Evolutionary conservation across 805 yeast genomes (phyloP).

Genomic region (Candida vaughaniae): DNA sequence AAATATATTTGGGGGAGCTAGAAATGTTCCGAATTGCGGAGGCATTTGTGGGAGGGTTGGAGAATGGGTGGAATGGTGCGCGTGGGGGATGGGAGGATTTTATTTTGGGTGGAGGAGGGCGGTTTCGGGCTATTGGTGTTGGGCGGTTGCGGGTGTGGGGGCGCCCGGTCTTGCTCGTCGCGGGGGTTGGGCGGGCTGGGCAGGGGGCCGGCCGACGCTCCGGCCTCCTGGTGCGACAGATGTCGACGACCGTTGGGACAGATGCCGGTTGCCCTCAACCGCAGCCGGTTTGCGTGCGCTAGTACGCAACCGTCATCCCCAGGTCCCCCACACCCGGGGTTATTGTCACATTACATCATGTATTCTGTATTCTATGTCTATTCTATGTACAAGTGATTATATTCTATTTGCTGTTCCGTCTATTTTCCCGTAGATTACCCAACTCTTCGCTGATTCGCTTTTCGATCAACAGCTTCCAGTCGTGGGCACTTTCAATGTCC

Average conservation of each 20-base stretch:
- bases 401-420: not conserved
- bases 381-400: no score
- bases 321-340: not conserved
- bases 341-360: not conserved
- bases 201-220: not conserved
- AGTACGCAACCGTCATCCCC: no score
- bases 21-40: conserved; percentile 8
- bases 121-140: not conserved
- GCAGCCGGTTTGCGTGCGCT: no score
- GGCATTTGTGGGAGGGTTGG: conserved; percentile 8
- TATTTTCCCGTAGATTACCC: conserved; percentile 19
- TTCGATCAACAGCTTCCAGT: conserved; percentile 70
- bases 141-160: not conserved
- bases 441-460: conserved; percentile 53
- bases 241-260: no score
- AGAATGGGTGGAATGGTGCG: conserved; percentile 4
- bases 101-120: not conserved
- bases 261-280: no score
- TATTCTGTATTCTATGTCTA: not conserved
- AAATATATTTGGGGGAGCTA: not conserved
- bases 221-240: not conserved
- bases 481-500: conserved; percentile 71
- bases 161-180: not conserved
- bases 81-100: conserved; percentile 3
- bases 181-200: not conserved